Conservation (phyloP, 768 basidiomycete species). For the Collybia sordida region DNA sequence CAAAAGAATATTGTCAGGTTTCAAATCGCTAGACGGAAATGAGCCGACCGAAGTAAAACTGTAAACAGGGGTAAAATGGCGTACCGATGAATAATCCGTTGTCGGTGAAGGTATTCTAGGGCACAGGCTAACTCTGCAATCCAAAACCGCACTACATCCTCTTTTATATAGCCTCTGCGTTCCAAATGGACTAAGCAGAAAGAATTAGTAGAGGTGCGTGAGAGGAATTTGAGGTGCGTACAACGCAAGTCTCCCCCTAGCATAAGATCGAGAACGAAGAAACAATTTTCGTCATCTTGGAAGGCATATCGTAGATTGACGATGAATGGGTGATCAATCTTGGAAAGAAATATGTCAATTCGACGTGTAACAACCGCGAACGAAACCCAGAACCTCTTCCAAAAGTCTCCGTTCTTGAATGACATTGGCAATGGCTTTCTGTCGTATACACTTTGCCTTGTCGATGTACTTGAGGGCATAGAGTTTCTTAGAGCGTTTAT, state of each 20-base stretch:
- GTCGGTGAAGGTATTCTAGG: constrained; percentile 85
- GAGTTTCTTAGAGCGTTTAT: constrained; percentile 88
- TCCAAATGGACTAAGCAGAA: constrained; percentile 75
- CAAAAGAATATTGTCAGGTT: constrained; percentile 96
- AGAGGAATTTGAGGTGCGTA: constrained; percentile 39
- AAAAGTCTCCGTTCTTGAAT: constrained; percentile 91
- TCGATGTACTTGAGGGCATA: constrained; percentile 99
- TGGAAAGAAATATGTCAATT: constrained; percentile 1
- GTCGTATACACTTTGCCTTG: constrained; percentile 87
- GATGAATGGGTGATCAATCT: constrained; percentile 89
- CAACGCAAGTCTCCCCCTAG: constrained; percentile 91
- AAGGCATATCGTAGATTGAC: constrained; percentile 94
- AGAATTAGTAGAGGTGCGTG: constrained; percentile 2
- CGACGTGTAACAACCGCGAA: constrained; percentile 3
- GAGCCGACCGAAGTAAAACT: constrained; percentile 3
- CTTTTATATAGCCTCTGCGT: constrained; percentile 61
- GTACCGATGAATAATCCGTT: constrained; percentile 93
- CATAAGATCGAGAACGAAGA: constrained; percentile 97
- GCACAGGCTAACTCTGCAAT: constrained; percentile 84
- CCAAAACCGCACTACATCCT: constrained; percentile 83
- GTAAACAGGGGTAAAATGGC: constrained; percentile 18
- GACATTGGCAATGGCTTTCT: constrained; percentile 89
- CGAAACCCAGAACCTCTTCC: constrained; percentile 67
- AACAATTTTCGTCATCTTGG: constrained; percentile 96
- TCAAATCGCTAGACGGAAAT: constrained; percentile 68